Evolutionary conservation across 140 eudicot genomes (phyloP).

Genomic region (Erigeron philadelphicus): DNA sequence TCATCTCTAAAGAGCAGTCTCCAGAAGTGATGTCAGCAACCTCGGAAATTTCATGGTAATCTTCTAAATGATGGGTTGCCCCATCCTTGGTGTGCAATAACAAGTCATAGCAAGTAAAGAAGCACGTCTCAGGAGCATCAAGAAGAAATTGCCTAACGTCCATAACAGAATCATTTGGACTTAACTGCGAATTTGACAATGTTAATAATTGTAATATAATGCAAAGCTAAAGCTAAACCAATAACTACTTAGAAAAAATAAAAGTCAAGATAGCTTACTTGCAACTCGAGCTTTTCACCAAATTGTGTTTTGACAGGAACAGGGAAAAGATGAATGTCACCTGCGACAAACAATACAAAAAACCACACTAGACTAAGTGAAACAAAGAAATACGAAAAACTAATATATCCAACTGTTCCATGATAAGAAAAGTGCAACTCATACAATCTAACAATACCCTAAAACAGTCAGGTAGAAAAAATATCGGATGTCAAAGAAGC

Average conservation of each 20-base stretch:
- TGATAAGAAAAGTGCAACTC: conserved; percentile 2
- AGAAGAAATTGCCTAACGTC: conserved; percentile 98
- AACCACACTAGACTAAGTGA: neutral
- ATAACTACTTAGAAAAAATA: neutral
- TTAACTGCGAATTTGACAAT: conserved; percentile 52
- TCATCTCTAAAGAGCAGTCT: conserved; percentile 87
- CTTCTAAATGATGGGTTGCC: conserved; percentile 73
- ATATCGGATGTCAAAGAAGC: neutral
- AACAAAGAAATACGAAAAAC: neutral
- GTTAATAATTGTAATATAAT: neutral
- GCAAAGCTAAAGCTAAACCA: neutral
- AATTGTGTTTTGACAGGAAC: conserved; percentile 84
- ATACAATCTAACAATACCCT: neutral
- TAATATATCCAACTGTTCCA: neutral
- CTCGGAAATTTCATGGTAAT: conserved; percentile 90
- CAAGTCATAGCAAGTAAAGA: conserved; percentile 82
- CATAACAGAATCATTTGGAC: conserved; percentile 99
- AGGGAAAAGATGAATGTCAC: conserved; percentile 73
- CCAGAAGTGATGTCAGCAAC: conserved; percentile 91
- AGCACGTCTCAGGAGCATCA: conserved; percentile 96
- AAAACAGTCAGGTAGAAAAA: neutral
- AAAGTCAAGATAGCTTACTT: conserved; percentile 41
- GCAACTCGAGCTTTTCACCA: conserved; percentile 81
- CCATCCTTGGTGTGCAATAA: conserved; percentile 85
- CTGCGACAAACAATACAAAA: conserved; percentile 35